Base-by-base conservation (phyloP, 805 yeast species). In the Brettanomyces sp. region DNA sequence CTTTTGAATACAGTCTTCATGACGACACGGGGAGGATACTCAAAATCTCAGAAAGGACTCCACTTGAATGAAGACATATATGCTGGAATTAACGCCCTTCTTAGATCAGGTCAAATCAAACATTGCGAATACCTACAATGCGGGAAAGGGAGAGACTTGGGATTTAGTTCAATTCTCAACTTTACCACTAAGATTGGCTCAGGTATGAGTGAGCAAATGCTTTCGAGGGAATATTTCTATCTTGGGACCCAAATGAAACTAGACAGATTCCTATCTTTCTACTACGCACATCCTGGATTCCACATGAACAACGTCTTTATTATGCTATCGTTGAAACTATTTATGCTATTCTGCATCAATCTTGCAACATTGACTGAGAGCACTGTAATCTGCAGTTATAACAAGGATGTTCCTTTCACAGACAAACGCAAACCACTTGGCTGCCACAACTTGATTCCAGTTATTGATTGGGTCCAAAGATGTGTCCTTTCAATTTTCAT, bases 171-270 rank as follows among this genome's bases (percentile, higher is more conserved):
- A 3, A 85, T 85, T 57, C 72, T 83, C 63, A 85, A 83, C 61
- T 85, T 85, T 65, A 83, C 86, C 5, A 82, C 91, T 22, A 85
- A 85, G 58, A 85, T 85, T 62, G 95, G 95, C 41, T 87, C 93
- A 45, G 95, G 93, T 48, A 85, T 85, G 95, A 91, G 93, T 42
- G 95, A 85, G 57, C 95, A 85, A 59, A 79, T 84, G 77, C 70
- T 85, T 47, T 84, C 91, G 4, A 72, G 95, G 55, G 95, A 85
- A 60, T 85, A 85, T 63, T 85, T 77, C 62, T 84, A 85, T 58
- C 69, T 85, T 50, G 85, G 90, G 1, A 80, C 89, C 3, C 87
- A 82, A 51, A 66, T 85, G 35, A 88, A 91, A 2, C 65, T 85
- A 50, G 93, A 85, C 57, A 70, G 93, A 55, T 85, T 85, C 66